Percentiles rank a stretch among this genome's conserved stretches.
Evolutionary conservation across 352 stramenopile genomes (phyloP).

Genomic region (Phytopythium boreale): DNA sequence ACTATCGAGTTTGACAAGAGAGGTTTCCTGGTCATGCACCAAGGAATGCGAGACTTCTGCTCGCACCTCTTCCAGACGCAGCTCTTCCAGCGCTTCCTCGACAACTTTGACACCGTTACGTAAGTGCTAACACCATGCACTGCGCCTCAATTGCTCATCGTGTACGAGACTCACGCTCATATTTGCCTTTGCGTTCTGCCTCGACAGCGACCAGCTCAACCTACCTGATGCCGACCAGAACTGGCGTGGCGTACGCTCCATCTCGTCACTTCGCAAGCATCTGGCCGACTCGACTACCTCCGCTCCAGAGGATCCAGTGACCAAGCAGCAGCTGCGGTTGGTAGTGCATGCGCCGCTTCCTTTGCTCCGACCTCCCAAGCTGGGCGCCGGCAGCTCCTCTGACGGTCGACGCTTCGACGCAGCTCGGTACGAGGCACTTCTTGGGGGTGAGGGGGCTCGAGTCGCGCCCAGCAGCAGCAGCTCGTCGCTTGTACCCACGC

Average conservation of each 20-base stretch:
- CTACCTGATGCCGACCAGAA: conserved; percentile 1
- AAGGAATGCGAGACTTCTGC: conserved; percentile 59
- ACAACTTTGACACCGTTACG: conserved; percentile 25
- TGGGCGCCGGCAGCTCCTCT: no score
- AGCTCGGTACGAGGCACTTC: neutral
- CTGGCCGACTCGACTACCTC: conserved; percentile 1
- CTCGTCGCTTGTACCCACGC: neutral
- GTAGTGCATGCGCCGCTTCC: neutral
- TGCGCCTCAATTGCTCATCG: neutral
- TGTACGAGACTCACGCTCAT: neutral
- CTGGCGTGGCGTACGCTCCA: conserved; percentile 6
- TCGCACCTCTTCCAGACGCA: conserved; percentile 71
- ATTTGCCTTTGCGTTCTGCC: neutral
- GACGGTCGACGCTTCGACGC: neutral
- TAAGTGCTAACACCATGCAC: neutral
- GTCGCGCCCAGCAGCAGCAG: neutral
- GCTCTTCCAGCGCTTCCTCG: conserved; percentile 68
- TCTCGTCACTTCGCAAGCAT: conserved; percentile 3
- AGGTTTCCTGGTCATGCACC: conserved; percentile 51
- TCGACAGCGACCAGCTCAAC: conserved; percentile 1
- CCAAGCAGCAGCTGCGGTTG: neutral
- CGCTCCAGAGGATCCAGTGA: neutral
- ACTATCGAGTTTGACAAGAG: conserved; percentile 48
- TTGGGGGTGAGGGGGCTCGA: neutral
- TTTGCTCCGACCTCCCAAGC: neutral